A percentile compares a stretch with the other conserved stretches of the same genome.
phyloP scores from a whole-genome alignment of 805 yeast genomes.

The Nakazawaea peltata region DNA sequence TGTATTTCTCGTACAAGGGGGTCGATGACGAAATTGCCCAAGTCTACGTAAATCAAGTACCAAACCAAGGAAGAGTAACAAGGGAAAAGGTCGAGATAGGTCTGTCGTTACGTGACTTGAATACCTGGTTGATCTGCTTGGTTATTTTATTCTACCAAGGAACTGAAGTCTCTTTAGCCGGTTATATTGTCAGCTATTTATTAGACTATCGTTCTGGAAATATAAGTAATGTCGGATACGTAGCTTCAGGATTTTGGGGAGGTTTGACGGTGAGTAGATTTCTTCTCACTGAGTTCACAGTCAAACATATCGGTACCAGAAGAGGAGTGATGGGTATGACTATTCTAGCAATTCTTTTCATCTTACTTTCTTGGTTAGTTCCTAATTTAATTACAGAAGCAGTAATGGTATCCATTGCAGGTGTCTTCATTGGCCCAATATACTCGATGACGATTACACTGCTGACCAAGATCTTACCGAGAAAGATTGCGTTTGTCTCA shows the following conservation, averaged over 20 bases:
- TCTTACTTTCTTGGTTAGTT: constrained; percentile 39
- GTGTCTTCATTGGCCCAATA: constrained; percentile 59
- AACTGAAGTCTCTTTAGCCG: constrained; percentile 59
- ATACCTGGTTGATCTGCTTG: constrained; percentile 41
- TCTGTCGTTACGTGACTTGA: constrained; percentile 25
- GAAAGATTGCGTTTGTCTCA: constrained; percentile 41
- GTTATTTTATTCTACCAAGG: constrained; percentile 61
- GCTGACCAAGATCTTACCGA: constrained; percentile 35
- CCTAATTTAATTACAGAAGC: constrained; percentile 37
- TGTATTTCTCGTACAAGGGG: constrained; percentile 36
- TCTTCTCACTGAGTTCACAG: constrained; percentile 31
- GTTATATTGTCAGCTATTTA: constrained; percentile 63
- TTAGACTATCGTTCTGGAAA: constrained; percentile 46
- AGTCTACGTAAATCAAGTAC: constrained; percentile 22
- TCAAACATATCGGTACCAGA: constrained; percentile 32
- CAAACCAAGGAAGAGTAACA: too few species aligned
- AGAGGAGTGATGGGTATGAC: constrained; percentile 30
- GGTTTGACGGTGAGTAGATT: constrained; percentile 64
- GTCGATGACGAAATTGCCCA: constrained; percentile 36
- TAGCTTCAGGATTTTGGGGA: constrained; percentile 65
- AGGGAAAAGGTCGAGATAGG: too few species aligned
- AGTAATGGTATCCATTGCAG: constrained; percentile 39
- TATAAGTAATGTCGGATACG: constrained; percentile 43
- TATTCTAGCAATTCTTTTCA: constrained; percentile 26
- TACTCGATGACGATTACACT: constrained; percentile 43